Conservation (phyloP, 805 yeast genomes). For the Candida sphagnicola region DNA sequence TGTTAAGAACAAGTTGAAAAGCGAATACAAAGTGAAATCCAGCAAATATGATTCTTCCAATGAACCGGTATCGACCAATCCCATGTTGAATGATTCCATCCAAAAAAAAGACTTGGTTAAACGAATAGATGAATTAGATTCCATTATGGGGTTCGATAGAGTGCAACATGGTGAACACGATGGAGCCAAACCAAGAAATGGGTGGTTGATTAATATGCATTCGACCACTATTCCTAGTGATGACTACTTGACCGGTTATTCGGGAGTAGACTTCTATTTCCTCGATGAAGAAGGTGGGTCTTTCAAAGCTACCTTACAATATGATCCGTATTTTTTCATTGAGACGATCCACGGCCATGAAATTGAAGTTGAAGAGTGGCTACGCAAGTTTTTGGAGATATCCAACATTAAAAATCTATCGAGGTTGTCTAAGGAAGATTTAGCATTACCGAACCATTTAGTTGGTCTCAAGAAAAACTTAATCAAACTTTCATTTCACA, state of each 20-base stretch:
- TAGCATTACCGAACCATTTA: slow-evolving; percentile 79
- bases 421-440: slow-evolving; percentile 70
- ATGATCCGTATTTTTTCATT: slow-evolving; percentile 83
- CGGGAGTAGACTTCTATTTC: slow-evolving; percentile 94
- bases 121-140: slow-evolving; percentile 66
- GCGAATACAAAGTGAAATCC: slow-evolving; percentile 16
- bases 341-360: slow-evolving; percentile 59
- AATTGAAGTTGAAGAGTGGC: slow-evolving; percentile 80
- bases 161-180: slow-evolving; percentile 64
- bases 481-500: slow-evolving; percentile 68
- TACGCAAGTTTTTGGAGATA: slow-evolving; percentile 64
- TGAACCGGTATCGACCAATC: slow-evolving; percentile 23
- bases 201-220: slow-evolving; percentile 96
- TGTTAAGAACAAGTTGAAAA: slow-evolving; percentile 38
- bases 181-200: slow-evolving; percentile 49
- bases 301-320: slow-evolving; percentile 79
- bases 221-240: slow-evolving; percentile 66
- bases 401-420: slow-evolving; percentile 50
- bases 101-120: slow-evolving; percentile 51
- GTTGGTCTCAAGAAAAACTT: slow-evolving; percentile 67
- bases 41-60: slow-evolving; percentile 6
- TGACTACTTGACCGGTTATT: slow-evolving; percentile 58
- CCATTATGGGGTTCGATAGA: slow-evolving; percentile 84
- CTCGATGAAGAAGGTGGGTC: slow-evolving; percentile 95
- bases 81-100: slow-evolving; percentile 34